Percentiles rank a stretch among this genome's conserved stretches.
Evolutionary conservation across 2,329 filamentous ascomycete genomes (phyloP).

Genomic region (Aureobasidium subglaciale): DNA sequence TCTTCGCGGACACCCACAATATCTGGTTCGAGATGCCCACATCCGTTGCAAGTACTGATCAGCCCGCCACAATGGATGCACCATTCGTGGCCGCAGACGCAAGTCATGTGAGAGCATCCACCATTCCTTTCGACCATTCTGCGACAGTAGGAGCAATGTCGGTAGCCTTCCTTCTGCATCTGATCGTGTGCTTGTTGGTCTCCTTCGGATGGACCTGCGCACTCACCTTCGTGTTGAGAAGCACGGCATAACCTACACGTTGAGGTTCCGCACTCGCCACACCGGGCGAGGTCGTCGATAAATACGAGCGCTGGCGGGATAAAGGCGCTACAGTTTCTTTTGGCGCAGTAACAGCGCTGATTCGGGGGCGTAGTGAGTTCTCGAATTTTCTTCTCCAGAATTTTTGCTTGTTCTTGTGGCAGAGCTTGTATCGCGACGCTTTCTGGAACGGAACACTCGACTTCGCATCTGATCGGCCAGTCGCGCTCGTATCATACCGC

Average conservation of each 20-base stretch:
- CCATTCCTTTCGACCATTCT: background rate
- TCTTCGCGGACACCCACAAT: no score
- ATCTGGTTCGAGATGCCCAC: background rate
- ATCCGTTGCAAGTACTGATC: background rate
- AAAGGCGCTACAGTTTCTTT: background rate
- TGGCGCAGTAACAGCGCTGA: background rate
- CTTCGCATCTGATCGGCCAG: background rate
- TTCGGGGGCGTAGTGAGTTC: background rate
- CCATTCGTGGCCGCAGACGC: background rate
- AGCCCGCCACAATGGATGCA: background rate
- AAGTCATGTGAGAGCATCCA: conserved; percentile 2
- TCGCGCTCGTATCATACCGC: background rate
- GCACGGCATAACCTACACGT: background rate
- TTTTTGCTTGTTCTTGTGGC: background rate
- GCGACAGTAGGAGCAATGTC: background rate
- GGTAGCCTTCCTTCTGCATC: background rate
- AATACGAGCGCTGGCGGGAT: background rate
- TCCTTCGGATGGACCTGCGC: background rate
- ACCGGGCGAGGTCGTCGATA: background rate
- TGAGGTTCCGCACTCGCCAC: background rate
- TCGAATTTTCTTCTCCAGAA: background rate
- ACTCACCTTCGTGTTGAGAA: background rate
- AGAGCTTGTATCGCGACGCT: background rate
- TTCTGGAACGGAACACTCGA: background rate
- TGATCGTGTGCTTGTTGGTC: background rate